These are phyloP conservation scores for Podospora pseudopauciseta DNA, from an alignment of 495 filamentous ascomycete genomes.

Conservation along the genomic window DNA sequence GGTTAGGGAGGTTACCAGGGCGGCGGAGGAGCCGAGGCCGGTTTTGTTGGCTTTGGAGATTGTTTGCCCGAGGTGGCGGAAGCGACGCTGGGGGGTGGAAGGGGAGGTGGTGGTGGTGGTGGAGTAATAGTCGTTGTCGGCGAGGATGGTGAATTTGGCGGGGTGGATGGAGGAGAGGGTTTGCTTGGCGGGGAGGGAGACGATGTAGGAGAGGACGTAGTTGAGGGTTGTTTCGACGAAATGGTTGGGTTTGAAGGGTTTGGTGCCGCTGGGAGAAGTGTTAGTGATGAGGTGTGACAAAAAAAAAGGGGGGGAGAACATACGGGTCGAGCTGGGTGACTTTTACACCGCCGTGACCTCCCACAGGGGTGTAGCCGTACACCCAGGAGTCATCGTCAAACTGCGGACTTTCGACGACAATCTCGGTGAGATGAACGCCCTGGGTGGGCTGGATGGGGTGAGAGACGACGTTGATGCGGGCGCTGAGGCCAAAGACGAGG, in stretches of 20 bases:
- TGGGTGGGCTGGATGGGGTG: constrained; percentile 56
- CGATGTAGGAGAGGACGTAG: constrained; percentile 82
- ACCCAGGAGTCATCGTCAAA: constrained; percentile 83
- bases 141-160: constrained; percentile 77
- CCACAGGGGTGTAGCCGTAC: constrained; percentile 67
- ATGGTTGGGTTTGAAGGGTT: constrained; percentile 53
- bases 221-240: constrained; percentile 88
- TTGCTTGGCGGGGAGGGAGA: constrained; percentile 48
- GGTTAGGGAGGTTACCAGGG: constrained; percentile 87
- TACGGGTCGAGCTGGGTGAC: constrained; percentile 78
- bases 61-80: constrained; percentile 73
- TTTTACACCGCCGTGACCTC: constrained; percentile 68
- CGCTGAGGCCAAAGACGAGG: constrained; percentile 90
- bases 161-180: constrained; percentile 58
- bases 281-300: constrained; percentile 12
- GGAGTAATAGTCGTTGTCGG: constrained; percentile 96
- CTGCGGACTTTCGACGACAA: constrained; percentile 86
- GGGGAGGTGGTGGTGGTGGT: constrained; percentile 19
- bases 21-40: constrained; percentile 91
- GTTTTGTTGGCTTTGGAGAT: constrained; percentile 87
- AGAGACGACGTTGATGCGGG: constrained; percentile 83
- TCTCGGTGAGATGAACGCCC: constrained; percentile 59
- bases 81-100: constrained; percentile 42
- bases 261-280: constrained; percentile 27
- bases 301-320: constrained; percentile 31